Base-by-base conservation (phyloP, 768 basidiomycete species). In the Boletales sp. region DNA sequence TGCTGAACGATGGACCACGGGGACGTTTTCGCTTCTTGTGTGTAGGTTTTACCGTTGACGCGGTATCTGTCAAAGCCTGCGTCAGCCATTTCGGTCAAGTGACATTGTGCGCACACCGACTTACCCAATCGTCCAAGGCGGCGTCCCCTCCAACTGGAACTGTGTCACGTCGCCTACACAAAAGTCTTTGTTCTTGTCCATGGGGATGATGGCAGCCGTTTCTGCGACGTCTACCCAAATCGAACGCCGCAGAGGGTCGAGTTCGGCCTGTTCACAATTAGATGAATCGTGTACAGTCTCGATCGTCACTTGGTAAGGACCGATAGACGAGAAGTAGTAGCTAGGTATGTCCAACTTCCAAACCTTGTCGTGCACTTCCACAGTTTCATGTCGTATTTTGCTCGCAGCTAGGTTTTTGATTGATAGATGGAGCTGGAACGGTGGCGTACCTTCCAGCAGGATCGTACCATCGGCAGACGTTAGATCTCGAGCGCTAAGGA, bases 141-240 rank as follows among this genome's bases (percentile, higher is more conserved):
- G 87, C 30, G 82, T 88, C 39, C 97, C 97, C 68, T 97, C 92
- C 14, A 99, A 74, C 63, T 94, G 86, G 77, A 97, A 98, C 55
- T 91, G 91, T 9, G 89, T 77, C 27, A 83, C 76, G 52, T 97
- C 93, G 9, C 94, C 95, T 2, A 90, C 87, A 69, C 97, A 99
- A 53, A 88, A 84, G 61, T 98, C 86, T 57, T 76, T 76, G 49
- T 82, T 77, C 49, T 84, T 74, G 58, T 88, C 87, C 57, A 93
- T 81, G 6, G 95, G 87, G 40, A 92, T 78, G 47, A 99, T 93
- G 12, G 90, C 83, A 9, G 97, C 97, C 1, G 91, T 91, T 69
- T 99, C 97, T 3, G 93, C 90, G n/a, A 98, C 93, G 57, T 97
- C 92, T 12, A 94, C 80, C 86, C 86, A 88, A 35, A 90, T 77